phyloP scores from a whole-genome alignment of 148 eudicot genomes.

The Vaccinium vitisidaea region DNA sequence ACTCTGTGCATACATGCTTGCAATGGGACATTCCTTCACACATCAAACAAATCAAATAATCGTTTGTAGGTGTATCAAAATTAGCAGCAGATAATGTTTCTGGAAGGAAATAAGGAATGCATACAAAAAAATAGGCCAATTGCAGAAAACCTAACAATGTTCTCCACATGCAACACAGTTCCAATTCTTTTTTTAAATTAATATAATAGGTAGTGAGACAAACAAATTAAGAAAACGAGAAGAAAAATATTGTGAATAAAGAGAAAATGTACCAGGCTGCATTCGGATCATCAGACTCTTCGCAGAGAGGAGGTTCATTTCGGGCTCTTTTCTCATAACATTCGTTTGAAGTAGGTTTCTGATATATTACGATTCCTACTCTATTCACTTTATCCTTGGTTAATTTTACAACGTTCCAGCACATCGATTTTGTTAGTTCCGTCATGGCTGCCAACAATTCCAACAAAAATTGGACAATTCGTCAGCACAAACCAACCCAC shows the following conservation, averaged over 20 bases:
- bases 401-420: conserved; percentile 78
- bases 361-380: conserved; percentile 75
- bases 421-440: conserved; percentile 63
- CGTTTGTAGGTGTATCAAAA: not conserved
- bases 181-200: not conserved
- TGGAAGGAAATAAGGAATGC: not conserved
- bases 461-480: conserved; percentile 3
- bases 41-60: conserved; percentile 11
- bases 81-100: not conserved
- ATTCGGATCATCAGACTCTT: conserved; percentile 50
- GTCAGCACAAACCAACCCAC: not conserved
- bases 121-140: not conserved
- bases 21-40: conserved; percentile 52
- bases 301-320: conserved; percentile 70
- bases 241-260: not conserved
- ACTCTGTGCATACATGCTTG: conserved; percentile 63
- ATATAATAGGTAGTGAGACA: not conserved
- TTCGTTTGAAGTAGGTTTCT: conserved; percentile 66
- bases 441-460: conserved; percentile 66
- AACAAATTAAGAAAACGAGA: not conserved
- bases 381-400: conserved; percentile 65
- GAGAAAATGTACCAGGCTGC: conserved; percentile 44
- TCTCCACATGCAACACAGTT: not conserved
- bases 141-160: not conserved
- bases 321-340: conserved; percentile 70